Evolutionary conservation across 331 rosid genomes (phyloP).

Genomic region (Quercus tomentella): DNA sequence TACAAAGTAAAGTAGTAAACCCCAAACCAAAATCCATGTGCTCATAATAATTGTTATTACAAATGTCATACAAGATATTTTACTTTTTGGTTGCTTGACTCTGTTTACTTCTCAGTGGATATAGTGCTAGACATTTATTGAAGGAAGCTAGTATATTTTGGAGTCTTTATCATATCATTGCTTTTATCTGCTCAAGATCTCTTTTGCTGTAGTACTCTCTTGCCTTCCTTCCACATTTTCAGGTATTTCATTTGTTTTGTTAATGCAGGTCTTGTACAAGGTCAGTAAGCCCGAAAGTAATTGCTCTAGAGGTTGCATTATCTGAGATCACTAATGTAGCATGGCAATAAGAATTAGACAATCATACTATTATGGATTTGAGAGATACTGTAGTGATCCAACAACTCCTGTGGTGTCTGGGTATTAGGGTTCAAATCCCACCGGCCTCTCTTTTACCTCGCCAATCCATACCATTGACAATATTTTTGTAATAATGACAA

Average conservation of each 20-base stretch:
- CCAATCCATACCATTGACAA: too few relatives aligned
- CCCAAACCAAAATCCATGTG: neutral
- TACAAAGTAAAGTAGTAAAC: neutral
- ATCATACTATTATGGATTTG: too few relatives aligned
- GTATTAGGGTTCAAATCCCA: too few relatives aligned
- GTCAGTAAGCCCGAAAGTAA: neutral
- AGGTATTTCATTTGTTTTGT: constrained; percentile 45
- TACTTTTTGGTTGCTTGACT: constrained; percentile 10
- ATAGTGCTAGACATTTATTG: constrained; percentile 70
- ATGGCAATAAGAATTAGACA: too few relatives aligned
- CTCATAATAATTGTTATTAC: neutral
- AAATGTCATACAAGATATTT: neutral
- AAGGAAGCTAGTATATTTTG: constrained; percentile 83
- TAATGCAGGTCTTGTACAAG: neutral
- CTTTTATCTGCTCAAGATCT: constrained; percentile 81
- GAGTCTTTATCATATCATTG: constrained; percentile 78
- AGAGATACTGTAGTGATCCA: too few relatives aligned
- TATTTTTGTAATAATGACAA: too few relatives aligned
- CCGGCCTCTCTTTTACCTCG: too few relatives aligned
- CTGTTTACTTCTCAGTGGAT: constrained; percentile 52
- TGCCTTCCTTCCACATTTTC: constrained; percentile 86
- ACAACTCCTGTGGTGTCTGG: too few relatives aligned
- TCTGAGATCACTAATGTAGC: neutral
- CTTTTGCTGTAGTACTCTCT: constrained; percentile 75
- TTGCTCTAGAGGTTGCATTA: neutral